Conservation (phyloP, 495 filamentous ascomycete genomes). For the Achaetomiella virescens region DNA sequence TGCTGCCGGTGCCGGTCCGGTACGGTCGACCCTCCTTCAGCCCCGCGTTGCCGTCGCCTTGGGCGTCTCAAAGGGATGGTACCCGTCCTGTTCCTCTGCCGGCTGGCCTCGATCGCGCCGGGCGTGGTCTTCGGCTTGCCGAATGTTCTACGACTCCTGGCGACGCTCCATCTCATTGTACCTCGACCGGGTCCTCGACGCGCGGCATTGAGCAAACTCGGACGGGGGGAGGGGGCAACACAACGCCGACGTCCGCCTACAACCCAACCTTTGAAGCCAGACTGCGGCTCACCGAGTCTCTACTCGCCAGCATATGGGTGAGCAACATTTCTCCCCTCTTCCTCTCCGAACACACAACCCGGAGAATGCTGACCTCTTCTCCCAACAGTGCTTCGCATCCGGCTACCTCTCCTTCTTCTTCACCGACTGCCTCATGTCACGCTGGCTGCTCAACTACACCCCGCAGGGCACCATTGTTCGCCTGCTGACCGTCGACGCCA, state of each 20-base stretch:
- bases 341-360: not conserved
- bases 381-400: constrained; percentile 63
- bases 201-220: constrained; percentile 25
- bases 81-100: constrained; percentile 40
- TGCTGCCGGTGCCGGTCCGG: constrained; percentile 55
- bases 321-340: constrained; percentile 26
- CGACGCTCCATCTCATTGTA: constrained; percentile 28
- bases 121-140: constrained; percentile 41
- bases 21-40: constrained; percentile 54
- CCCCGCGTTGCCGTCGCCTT: constrained; percentile 46
- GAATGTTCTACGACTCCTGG: constrained; percentile 39
- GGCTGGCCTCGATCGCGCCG: constrained; percentile 39
- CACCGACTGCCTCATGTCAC: constrained; percentile 87
- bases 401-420: constrained; percentile 86
- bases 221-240: constrained; percentile 22
- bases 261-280: constrained; percentile 26
- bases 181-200: constrained; percentile 23
- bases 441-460: constrained; percentile 86
- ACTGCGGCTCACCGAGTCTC: constrained; percentile 66
- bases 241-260: constrained; percentile 3
- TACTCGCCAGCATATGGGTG: constrained; percentile 80
- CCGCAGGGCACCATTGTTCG: constrained; percentile 79
- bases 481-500: constrained; percentile 68
- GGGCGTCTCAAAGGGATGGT: constrained; percentile 42
- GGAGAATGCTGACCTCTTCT: not conserved